These are phyloP conservation scores for Dipteronia dyeriana DNA, from an alignment of 345 rosid species.

Conservation along the genomic window DNA sequence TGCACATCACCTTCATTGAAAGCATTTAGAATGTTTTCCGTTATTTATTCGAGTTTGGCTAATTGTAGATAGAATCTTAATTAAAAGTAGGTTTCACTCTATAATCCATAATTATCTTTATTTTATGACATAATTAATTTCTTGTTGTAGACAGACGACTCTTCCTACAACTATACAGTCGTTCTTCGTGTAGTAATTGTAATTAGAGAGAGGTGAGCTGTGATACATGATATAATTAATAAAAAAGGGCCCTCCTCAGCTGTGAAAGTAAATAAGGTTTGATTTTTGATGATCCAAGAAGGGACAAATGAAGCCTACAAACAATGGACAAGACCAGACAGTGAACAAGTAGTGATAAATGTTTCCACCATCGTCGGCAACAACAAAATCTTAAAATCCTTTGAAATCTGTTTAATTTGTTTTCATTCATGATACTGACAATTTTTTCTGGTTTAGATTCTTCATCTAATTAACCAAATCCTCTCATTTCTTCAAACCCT, in stretches of 20 bases:
- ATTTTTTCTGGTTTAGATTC: constrained; percentile 29
- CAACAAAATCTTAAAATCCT: constrained; percentile 46
- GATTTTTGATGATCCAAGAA: constrained; percentile 2
- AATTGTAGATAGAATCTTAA: too few species aligned
- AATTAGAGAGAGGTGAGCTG: constrained; percentile 25
- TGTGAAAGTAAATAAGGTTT: not conserved
- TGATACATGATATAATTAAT: constrained; percentile 18
- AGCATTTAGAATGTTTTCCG: too few species aligned
- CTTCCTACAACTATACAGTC: too few species aligned
- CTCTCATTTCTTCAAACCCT: constrained; percentile 19
- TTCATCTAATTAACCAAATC: constrained; percentile 8
- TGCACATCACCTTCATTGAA: too few species aligned
- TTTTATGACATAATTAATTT: too few species aligned
- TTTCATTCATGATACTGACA: constrained; percentile 30
- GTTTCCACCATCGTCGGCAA: constrained; percentile 30
- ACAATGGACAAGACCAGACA: constrained; percentile 16
- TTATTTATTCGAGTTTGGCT: too few species aligned
- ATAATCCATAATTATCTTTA: too few species aligned
- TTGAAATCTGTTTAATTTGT: constrained; percentile 30
- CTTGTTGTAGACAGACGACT: too few species aligned
- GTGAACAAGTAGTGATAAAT: not conserved
- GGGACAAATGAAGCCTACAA: constrained; percentile 27
- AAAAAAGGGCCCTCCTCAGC: constrained; percentile 17
- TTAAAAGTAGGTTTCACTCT: too few species aligned
- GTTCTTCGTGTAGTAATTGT: not conserved